Evolutionary conservation across 2,329 filamentous ascomycete species (phyloP).

Genomic region (Remersonia thermophila): DNA sequence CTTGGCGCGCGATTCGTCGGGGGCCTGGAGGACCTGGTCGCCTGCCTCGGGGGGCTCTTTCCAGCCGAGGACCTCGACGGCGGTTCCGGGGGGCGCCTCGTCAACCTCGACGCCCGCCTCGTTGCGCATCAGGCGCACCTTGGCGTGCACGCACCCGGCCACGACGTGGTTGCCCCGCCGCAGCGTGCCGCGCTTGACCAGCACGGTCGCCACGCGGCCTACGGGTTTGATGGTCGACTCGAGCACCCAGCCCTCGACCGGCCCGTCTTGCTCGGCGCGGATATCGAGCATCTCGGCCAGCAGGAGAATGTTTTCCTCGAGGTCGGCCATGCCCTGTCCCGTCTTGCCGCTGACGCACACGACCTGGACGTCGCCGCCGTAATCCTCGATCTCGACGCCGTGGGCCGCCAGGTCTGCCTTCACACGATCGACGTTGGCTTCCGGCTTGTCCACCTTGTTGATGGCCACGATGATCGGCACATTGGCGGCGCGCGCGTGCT

Average conservation of each 20-base stretch:
- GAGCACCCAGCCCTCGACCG: constrained; percentile 85
- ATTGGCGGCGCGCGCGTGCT: constrained; percentile 74
- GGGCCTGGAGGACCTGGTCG: constrained; percentile 74
- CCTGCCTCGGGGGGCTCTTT: constrained; percentile 70
- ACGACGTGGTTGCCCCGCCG: constrained; percentile 71
- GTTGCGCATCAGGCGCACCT: constrained; percentile 71
- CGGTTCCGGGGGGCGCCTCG: constrained; percentile 74
- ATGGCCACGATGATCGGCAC: constrained; percentile 97
- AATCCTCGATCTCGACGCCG: constrained; percentile 87
- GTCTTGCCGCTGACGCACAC: constrained; percentile 90
- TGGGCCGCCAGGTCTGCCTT: constrained; percentile 76
- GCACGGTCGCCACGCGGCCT: constrained; percentile 76
- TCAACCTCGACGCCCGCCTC: constrained; percentile 63
- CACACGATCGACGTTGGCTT: constrained; percentile 67
- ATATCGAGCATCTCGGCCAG: constrained; percentile 85
- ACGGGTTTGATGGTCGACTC: constrained; percentile 79
- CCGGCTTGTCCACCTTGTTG: constrained; percentile 90
- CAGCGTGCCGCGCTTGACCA: constrained; percentile 80
- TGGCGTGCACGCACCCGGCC: constrained; percentile 78
- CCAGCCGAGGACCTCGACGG: constrained; percentile 94
- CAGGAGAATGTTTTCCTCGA: constrained; percentile 82
- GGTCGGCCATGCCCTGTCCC: constrained; percentile 75
- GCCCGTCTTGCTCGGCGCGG: constrained; percentile 63
- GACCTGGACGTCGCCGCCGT: constrained; percentile 85
- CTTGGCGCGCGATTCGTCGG: constrained; percentile 65